Evolutionary conservation across 192 early-diverging fungal genomes (phyloP).

Genomic region (Chytriomyces confervae): DNA sequence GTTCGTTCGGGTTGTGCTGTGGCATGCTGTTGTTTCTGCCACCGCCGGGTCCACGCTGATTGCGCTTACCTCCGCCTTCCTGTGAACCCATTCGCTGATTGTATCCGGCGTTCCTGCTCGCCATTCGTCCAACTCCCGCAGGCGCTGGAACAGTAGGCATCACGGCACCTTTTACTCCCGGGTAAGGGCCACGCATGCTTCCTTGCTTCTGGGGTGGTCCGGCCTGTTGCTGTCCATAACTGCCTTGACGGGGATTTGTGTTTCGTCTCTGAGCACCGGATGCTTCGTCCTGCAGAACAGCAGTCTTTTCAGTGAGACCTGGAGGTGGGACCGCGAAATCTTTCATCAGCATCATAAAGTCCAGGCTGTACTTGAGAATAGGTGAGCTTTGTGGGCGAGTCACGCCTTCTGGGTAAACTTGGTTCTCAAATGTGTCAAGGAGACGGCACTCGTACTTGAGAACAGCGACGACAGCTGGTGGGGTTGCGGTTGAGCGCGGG

Average conservation of each 20-base stretch:
- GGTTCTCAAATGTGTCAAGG: constrained; percentile 42
- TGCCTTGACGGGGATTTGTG: constrained; percentile 32
- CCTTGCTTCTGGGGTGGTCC: constrained; percentile 4
- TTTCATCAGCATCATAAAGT: constrained; percentile 82
- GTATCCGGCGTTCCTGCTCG: neutral
- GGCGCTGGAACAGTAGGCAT: constrained; percentile 27
- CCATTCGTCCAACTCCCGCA: constrained; percentile 2
- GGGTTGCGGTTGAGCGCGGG: constrained; percentile 10
- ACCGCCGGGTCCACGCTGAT: constrained; percentile 36
- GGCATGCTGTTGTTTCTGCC: neutral
- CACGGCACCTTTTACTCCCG: neutral
- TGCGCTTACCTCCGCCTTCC: constrained; percentile 16
- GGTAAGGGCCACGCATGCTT: neutral
- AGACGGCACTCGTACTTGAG: constrained; percentile 22
- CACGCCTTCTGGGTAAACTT: constrained; percentile 59
- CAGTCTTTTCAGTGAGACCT: constrained; percentile 43
- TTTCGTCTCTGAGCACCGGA: constrained; percentile 38
- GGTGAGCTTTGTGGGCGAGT: constrained; percentile 62
- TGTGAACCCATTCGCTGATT: constrained; percentile 27
- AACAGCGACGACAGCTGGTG: constrained; percentile 20
- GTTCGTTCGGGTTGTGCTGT: constrained; percentile 4
- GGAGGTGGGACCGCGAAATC: constrained; percentile 65
- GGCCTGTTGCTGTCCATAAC: constrained; percentile 26
- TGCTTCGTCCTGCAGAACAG: neutral
- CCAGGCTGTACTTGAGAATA: constrained; percentile 67